A percentile compares a stretch with the other conserved stretches of the same genome.
Conservation (phyloP, 192 early-diverging fungal genomes). For the Dispira parvispora region DNA sequence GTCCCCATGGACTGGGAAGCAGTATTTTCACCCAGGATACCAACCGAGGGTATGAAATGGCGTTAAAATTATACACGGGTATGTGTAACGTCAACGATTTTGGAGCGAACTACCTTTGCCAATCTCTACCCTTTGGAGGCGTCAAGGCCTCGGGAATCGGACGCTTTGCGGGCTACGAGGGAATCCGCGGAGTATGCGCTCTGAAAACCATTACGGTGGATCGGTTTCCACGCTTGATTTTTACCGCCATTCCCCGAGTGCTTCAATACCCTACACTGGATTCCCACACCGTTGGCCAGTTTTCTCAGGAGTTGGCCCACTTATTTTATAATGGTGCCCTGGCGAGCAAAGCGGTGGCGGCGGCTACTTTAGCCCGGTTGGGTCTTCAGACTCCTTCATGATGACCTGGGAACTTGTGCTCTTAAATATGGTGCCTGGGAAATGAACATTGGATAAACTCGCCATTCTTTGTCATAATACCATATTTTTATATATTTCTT, state of each 20-base stretch:
- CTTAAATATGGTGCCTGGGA: too few relatives aligned
- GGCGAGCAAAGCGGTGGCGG: not conserved
- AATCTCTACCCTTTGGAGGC: conserved; percentile 67
- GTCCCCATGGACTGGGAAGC: conserved; percentile 59
- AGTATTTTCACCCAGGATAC: conserved; percentile 62
- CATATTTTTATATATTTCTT: too few relatives aligned
- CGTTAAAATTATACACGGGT: conserved; percentile 44
- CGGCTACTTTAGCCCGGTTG: not conserved
- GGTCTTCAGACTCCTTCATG: not conserved
- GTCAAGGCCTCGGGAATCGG: conserved; percentile 64
- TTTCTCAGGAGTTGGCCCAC: not conserved
- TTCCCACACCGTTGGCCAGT: not conserved
- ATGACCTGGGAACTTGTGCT: too few relatives aligned
- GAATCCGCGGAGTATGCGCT: conserved; percentile 49
- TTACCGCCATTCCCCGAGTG: conserved; percentile 21
- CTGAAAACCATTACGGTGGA: conserved; percentile 57
- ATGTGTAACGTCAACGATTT: conserved; percentile 83
- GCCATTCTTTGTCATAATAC: too few relatives aligned
- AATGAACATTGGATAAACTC: too few relatives aligned
- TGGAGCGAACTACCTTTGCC: conserved; percentile 69
- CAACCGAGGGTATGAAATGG: conserved; percentile 35
- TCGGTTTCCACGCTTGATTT: conserved; percentile 41
- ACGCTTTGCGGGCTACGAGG: conserved; percentile 57
- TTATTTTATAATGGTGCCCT: not conserved
- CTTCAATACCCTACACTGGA: not conserved